phyloP scores from a whole-genome alignment of 176 grass and related monocot species.

The Saccharum officinarum region DNA sequence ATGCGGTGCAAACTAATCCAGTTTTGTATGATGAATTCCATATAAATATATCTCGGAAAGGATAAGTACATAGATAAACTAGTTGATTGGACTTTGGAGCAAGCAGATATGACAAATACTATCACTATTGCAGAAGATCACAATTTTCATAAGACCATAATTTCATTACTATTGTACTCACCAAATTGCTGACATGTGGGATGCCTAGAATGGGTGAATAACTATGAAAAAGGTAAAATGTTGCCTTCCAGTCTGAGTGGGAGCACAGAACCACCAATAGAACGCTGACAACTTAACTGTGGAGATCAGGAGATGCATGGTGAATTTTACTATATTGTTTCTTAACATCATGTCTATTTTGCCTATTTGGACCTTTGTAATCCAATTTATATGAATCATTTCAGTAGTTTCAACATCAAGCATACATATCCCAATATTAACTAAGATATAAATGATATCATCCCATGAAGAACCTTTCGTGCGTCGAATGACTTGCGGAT shows the following conservation, averaged over 20 bases:
- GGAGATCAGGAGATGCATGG: not conserved
- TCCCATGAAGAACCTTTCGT: conserved; percentile 69
- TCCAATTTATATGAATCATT: not conserved
- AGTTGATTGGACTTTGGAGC: not conserved
- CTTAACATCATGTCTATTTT: conserved; percentile 5
- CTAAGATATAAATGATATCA: conserved; percentile 21
- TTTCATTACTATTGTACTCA: not conserved
- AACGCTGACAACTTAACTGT: not conserved
- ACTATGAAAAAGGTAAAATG: not conserved
- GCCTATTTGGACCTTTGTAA: not conserved
- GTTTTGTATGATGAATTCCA: not conserved
- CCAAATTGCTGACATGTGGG: not conserved
- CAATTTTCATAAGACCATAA: not conserved
- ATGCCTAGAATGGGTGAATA: not conserved
- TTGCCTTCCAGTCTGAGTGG: not conserved
- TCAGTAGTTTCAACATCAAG: conserved; percentile 27
- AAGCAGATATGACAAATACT: conserved; percentile 8
- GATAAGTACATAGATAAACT: conserved; percentile 3
- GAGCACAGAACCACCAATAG: not conserved
- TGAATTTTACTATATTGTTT: conserved; percentile 20
- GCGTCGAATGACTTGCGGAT: conserved; percentile 96
- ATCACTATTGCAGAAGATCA: not conserved
- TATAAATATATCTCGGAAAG: not conserved
- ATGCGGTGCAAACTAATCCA: not conserved
- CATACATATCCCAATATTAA: conserved; percentile 10